Evolutionary conservation across 2,329 filamentous ascomycete species (phyloP).

Genomic region (Cladosporium sp.): DNA sequence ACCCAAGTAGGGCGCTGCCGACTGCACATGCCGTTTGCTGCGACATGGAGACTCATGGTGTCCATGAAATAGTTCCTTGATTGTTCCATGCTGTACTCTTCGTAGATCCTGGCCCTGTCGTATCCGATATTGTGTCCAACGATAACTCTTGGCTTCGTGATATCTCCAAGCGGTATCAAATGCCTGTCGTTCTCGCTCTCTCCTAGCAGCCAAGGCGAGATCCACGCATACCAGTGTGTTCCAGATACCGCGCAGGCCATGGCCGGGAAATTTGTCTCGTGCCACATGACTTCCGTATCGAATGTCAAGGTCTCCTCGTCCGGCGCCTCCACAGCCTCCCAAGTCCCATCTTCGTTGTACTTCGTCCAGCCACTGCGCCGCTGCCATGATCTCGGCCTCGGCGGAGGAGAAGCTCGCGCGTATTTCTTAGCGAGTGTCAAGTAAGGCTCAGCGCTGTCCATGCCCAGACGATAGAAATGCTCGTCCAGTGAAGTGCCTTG

Average conservation of each 20-base stretch:
- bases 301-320: slow-evolving; percentile 83
- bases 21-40: slow-evolving; percentile 98
- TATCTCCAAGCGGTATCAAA: slow-evolving; percentile 82
- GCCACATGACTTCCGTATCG: slow-evolving; percentile 96
- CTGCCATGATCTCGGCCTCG: slow-evolving; percentile 71
- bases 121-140: slow-evolving; percentile 96
- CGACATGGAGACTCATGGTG: slow-evolving; percentile 97
- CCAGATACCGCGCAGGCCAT: slow-evolving; percentile 94
- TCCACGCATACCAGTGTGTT: slow-evolving; percentile 93
- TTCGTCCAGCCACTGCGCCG: slow-evolving; percentile 88
- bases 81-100: slow-evolving; percentile 85
- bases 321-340: slow-evolving; percentile 73
- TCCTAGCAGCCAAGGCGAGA: slow-evolving; percentile 90
- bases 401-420: slow-evolving; percentile 59
- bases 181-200: slow-evolving; percentile 77
- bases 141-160: slow-evolving; percentile 69
- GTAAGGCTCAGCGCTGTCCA: slow-evolving; percentile 84
- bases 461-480: slow-evolving; percentile 86
- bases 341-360: slow-evolving; percentile 72
- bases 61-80: slow-evolving; percentile 86
- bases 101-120: slow-evolving; percentile 80
- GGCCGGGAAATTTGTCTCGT: slow-evolving; percentile 85
- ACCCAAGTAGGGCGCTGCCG: slow-evolving; percentile 95
- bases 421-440: slow-evolving; percentile 74
- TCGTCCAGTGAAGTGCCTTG: slow-evolving; percentile 84